Percentiles rank a stretch among this genome's conserved stretches.
Evolutionary conservation across 1,284 basidiomycete species (phyloP).

Genomic region (Leccinum subfulvum): DNA sequence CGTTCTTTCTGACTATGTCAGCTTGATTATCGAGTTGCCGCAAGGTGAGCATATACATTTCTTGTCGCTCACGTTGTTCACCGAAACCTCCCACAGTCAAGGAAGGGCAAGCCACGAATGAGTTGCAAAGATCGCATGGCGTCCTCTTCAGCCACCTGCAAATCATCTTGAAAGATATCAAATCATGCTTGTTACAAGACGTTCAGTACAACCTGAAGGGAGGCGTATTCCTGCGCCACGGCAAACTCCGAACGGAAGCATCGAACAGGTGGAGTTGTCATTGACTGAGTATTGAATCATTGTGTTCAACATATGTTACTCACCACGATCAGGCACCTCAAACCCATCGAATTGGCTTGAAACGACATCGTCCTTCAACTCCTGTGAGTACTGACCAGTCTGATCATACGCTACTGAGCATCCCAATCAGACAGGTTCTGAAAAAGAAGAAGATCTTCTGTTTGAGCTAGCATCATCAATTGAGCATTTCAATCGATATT

Average conservation of each 20-base stretch:
- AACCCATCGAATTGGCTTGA: neutral
- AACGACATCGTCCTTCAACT: neutral
- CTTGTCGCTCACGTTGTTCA: neutral
- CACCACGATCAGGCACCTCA: neutral
- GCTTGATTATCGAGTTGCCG: neutral
- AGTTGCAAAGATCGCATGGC: neutral
- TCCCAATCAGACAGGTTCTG: neutral
- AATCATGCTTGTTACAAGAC: neutral
- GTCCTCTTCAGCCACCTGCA: neutral
- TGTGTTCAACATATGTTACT: neutral
- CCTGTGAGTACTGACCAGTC: neutral
- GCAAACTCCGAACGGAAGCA: neutral
- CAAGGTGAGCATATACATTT: neutral
- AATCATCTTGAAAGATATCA: neutral
- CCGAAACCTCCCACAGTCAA: neutral
- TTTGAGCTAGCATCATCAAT: neutral
- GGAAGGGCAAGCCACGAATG: no score
- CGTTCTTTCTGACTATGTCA: neutral
- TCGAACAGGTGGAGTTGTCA: neutral
- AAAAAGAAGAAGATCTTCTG: neutral
- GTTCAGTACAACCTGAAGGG: neutral
- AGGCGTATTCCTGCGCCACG: neutral
- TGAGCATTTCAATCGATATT: neutral
- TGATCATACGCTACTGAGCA: neutral
- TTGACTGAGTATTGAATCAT: neutral